Evolutionary conservation across 805 yeast species (phyloP), one percentile per base, ranked within the genome.

Genomic region (Kazachstania africana): DNA sequence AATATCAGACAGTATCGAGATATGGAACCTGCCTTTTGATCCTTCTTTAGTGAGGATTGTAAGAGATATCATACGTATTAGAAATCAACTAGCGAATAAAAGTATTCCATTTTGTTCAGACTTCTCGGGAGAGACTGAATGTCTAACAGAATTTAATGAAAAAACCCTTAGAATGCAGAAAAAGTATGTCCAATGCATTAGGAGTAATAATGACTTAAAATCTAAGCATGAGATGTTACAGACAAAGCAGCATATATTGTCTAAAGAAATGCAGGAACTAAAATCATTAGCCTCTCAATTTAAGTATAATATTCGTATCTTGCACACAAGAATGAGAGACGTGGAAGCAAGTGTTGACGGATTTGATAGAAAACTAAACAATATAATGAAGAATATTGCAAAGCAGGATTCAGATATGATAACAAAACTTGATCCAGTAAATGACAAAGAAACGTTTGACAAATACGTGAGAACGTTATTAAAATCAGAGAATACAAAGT

Each of bases 301-400:
- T 31, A 70, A 72, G 42, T 80, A 80, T 49, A 88, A 80, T 46
- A 58, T 75, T 27, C 55, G 79, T 14, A 57, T 75, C 26, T 51
- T 80, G 19, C 66, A 66, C 20, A 66, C 69, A 15, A 74, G 78
- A 41, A 66, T 80, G 28, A 65, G 70, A 27, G 91, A 80, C 43
- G 76, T 78, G 6, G 81, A 76, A 42, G 75, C 74, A 17, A 65
- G 75, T 27, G 63, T 72, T 34, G 57, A 62, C 28, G 49, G 62
- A 23, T 70, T 72, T 51, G 56, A 55, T 27, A 24, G 33, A 3
- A 54, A 53, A 28, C 18, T 53, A 16, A 35, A 32, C 2, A 33
- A 40, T 1, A 37, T 52, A 16, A 39, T 41, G 22, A 37, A 10
- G 28, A 36, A 6, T 34, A 40, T 12, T 31, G 35, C 4, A 35